Conservation (phyloP, 2,329 filamentous ascomycete species). For the Beauveria asiatica region DNA sequence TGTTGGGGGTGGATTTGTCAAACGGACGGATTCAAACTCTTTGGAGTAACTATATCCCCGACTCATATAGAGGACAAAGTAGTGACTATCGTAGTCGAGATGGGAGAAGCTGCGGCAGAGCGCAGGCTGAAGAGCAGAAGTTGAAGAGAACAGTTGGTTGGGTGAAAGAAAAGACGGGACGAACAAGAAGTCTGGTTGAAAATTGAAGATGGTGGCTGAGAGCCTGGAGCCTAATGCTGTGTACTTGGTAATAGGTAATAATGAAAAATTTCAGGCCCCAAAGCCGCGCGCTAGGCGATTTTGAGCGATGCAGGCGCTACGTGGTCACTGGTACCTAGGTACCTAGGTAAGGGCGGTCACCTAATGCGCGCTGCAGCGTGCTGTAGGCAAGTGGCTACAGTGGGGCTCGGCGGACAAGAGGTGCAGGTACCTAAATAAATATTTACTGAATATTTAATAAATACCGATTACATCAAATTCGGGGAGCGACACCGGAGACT, state of each 20-base stretch:
- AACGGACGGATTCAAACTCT: background rate
- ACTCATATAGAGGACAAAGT: too few relatives aligned
- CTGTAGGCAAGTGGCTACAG: too few relatives aligned
- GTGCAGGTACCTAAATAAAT: too few relatives aligned
- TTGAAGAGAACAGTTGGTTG: background rate
- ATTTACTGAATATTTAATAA: too few relatives aligned
- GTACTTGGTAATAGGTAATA: background rate
- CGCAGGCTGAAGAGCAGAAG: background rate
- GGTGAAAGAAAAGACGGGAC: background rate
- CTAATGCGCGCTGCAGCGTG: background rate
- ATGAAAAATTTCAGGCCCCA: slow-evolving; percentile 10
- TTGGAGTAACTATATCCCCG: background rate
- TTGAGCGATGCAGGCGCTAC: slow-evolving; percentile 10
- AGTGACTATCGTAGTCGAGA: too few relatives aligned
- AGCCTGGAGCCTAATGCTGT: background rate
- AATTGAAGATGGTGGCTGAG: slow-evolving; percentile 7
- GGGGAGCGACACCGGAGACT: too few relatives aligned
- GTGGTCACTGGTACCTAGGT: too few relatives aligned
- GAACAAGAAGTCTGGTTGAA: background rate
- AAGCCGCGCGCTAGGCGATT: slow-evolving; percentile 16
- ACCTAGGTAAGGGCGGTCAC: background rate
- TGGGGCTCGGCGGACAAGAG: too few relatives aligned
- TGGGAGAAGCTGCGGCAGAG: background rate
- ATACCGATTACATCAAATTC: too few relatives aligned
- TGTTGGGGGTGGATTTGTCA: background rate